Conservation (phyloP, 257 asterid genomes). For the Vinca minor region DNA sequence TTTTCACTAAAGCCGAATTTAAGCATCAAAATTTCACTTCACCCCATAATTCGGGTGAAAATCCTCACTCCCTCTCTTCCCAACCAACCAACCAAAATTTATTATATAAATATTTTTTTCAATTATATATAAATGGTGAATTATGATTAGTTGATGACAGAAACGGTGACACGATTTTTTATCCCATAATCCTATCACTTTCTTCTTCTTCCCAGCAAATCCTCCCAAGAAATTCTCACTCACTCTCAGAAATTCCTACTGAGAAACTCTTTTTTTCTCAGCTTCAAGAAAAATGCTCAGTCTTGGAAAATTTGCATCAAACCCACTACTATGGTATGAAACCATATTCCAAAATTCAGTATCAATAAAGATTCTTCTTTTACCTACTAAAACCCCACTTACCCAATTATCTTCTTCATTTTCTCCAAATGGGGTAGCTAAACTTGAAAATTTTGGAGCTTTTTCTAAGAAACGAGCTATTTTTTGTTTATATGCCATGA, state of each 20-base stretch:
- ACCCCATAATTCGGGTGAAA: too few species aligned
- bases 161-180: too few species aligned
- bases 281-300: constrained; percentile 35
- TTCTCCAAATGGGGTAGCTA: constrained; percentile 17
- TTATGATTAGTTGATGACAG: too few species aligned
- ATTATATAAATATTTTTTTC: too few species aligned
- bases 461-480: constrained; percentile 24
- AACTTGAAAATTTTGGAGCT: constrained; percentile 15
- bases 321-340: constrained; percentile 24
- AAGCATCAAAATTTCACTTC: too few species aligned
- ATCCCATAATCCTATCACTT: neutral
- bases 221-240: neutral
- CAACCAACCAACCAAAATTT: too few species aligned
- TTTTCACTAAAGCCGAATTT: too few species aligned
- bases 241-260: too few species aligned
- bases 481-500: constrained; percentile 29
- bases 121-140: too few species aligned
- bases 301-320: constrained; percentile 36
- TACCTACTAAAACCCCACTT: constrained; percentile 27
- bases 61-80: too few species aligned
- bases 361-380: constrained; percentile 16
- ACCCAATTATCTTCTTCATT: constrained; percentile 22
- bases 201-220: neutral
- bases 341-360: constrained; percentile 22
- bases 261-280: neutral